These are phyloP conservation scores for Apiotrichum sp. DNA, from an alignment of 1,284 basidiomycete species.

Conservation along the genomic window DNA sequence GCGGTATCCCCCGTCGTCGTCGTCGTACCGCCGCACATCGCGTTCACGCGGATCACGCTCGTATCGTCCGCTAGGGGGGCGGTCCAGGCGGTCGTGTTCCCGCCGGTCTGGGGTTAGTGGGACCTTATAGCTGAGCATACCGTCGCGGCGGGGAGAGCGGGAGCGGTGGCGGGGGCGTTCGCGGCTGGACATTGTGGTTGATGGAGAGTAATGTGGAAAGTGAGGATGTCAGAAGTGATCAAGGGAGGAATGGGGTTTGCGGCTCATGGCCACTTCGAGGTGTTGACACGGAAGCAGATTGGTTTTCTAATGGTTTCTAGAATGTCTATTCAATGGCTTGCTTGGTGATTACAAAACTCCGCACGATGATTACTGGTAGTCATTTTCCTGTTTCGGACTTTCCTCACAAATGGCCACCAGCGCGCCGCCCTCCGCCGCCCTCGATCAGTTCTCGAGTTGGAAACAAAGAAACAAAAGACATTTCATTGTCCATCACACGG, in stretches of 20 bases:
- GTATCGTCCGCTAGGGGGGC: not conserved
- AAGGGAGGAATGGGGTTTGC: no score
- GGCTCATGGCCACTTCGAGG: no score
- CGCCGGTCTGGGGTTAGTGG: not conserved
- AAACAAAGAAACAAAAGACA: no score
- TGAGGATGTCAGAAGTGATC: not conserved
- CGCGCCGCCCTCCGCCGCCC: no score
- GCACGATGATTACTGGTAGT: no score
- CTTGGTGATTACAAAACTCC: no score
- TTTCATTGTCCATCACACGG: no score
- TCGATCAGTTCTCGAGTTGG: no score
- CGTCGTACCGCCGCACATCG: conserved; percentile 1
- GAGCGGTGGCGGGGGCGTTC: not conserved
- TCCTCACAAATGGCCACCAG: no score
- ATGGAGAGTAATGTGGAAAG: not conserved
- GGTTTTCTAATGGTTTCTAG: not conserved
- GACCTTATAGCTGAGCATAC: not conserved
- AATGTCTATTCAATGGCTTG: no score
- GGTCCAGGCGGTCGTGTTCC: not conserved
- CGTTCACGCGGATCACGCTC: not conserved
- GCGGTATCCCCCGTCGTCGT: conserved; percentile 5
- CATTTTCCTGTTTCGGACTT: no score
- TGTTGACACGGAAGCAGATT: conserved; percentile 1
- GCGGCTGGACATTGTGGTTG: conserved; percentile 1
- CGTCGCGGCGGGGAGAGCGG: conserved; percentile 1